Base-by-base conservation (phyloP, 129 eudicot genomes). In the Smallanthus sonchifolius region DNA sequence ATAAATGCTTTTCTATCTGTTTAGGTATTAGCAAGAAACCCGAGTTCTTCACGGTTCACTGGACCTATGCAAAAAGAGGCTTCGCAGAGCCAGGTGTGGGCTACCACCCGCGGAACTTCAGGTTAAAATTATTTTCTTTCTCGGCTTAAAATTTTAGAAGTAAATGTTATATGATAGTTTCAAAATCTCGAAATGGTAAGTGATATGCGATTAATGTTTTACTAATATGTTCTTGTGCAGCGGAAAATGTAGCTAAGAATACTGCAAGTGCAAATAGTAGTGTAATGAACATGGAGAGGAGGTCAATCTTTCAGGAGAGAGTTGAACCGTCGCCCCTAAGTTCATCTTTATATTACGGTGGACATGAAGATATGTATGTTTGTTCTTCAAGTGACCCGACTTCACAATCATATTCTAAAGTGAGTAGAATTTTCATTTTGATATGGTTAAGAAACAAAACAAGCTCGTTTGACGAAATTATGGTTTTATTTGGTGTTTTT, bases 301-400 rank as follows among this genome's bases (percentile, higher is more conserved):
- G 82, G 62, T 47, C 88, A 64, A 67, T 78, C 67, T 88, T 83
- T 79, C 84, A 78, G 62, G 83, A 85, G 62, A 81, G 86, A 47
- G 83, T 37, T 2, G 83, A 77, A 5, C 83, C 90, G 28, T 83
- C 79, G 64, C 88, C 94, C 44, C 69, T 88, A 10, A 76, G 94
- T 73, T 85, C 90, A 64, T 88, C 94, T 45, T 72, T 88, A 56
- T 85, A 80, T 72, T 88, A 88, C 6, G 90, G 94, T 56, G 87
- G 90, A 24, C 94, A 75, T 81, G 94, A 88, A 79, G 86, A 83
- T 44, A 88, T 85, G 94, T 88, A 88, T 39, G 65, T 85, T 6
- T 66, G 77, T 68, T 85, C 85, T 30, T 88, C 94, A 69, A 73
- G 77, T 69, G 75, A 77, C 49, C 81, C 73, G 32, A 40, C 83